A percentile compares a stretch with the other conserved stretches of the same genome.
Conservation (phyloP, 306 rosid species). For the Erythrophleum fordii region DNA sequence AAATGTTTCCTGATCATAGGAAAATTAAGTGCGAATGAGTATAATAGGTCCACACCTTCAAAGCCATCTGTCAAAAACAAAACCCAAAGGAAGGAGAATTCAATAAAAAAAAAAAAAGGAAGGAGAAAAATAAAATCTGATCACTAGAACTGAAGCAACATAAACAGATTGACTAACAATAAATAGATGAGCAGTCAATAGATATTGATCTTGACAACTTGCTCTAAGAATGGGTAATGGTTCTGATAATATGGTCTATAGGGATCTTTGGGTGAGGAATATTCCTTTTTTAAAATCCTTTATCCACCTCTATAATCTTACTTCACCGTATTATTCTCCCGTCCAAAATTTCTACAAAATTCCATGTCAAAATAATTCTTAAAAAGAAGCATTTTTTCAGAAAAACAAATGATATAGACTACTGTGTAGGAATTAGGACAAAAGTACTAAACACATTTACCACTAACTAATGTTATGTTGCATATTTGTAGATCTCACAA, state of each 20-base stretch:
- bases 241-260: no score
- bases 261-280: background rate
- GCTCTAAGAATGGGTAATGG: background rate
- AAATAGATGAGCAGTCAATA: background rate
- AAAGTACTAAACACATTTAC: background rate
- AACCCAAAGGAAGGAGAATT: constrained; percentile 32
- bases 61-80: constrained; percentile 66
- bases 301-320: background rate
- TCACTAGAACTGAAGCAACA: constrained; percentile 34
- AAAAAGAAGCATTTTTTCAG: background rate
- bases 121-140: constrained; percentile 32
- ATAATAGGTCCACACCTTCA: constrained; percentile 68
- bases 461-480: background rate
- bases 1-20: constrained; percentile 10
- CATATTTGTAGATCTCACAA: background rate
- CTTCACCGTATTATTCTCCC: background rate
- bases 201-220: background rate
- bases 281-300: background rate
- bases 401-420: background rate
- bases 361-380: background rate
- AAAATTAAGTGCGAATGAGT: constrained; percentile 5
- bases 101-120: background rate
- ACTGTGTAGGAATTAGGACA: background rate
- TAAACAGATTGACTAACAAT: constrained; percentile 18
- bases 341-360: background rate